Evolutionary conservation across 768 basidiomycete genomes (phyloP).

Genomic region (Hericium rajendrae): DNA sequence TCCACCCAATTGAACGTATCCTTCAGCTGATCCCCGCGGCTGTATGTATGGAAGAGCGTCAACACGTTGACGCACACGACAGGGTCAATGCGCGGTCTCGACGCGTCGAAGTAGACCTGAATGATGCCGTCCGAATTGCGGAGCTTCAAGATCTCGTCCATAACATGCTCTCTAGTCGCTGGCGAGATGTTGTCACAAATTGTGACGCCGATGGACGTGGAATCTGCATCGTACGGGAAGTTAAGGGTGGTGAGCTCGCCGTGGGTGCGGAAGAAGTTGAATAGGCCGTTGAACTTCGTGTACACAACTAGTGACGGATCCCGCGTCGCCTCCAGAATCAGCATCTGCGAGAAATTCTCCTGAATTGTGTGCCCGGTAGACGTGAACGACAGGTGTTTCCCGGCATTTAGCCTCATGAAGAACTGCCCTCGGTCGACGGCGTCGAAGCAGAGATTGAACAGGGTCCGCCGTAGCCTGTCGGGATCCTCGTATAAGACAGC

Average conservation of each 20-base stretch:
- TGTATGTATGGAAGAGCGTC: constrained; percentile 41
- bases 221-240: constrained; percentile 48
- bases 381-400: constrained; percentile 36
- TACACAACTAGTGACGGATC: constrained; percentile 36
- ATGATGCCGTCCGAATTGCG: constrained; percentile 38
- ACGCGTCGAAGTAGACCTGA: constrained; percentile 44
- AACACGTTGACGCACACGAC: constrained; percentile 42
- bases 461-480: constrained; percentile 30
- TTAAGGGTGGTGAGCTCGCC: constrained; percentile 36
- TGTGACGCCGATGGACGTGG: constrained; percentile 43
- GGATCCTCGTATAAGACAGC: constrained; percentile 42
- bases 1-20: constrained; percentile 38
- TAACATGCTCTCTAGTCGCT: constrained; percentile 29
- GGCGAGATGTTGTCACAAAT: constrained; percentile 21
- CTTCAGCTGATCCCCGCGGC: constrained; percentile 36
- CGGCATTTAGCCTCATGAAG: constrained; percentile 32
- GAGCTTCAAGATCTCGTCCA: constrained; percentile 49
- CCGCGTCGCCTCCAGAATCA: constrained; percentile 43
- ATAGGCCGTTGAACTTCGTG: constrained; percentile 29
- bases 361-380: constrained; percentile 28
- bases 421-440: constrained; percentile 33
- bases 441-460: constrained; percentile 38
- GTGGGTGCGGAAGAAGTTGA: constrained; percentile 46
- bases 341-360: constrained; percentile 51
- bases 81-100: constrained; percentile 42